Evolutionary conservation across 2,329 filamentous ascomycete genomes (phyloP), one percentile per base, ranked within the genome.

Genomic region (Anthostomella pinea): DNA sequence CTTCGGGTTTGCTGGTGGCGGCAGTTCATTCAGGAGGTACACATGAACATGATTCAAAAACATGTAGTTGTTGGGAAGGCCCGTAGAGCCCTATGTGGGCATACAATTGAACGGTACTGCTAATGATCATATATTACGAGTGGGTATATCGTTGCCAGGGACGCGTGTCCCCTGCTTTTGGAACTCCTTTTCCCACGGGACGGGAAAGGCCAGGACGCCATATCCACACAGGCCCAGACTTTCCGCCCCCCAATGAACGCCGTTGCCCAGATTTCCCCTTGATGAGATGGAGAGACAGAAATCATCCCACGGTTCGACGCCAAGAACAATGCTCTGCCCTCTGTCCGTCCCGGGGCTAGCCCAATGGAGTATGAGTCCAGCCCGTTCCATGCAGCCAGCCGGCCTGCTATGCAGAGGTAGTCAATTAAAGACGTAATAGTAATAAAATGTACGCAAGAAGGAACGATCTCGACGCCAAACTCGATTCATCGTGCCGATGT

Each of bases 141-240:
- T 48, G 47, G 47, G 47, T 50, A 50, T 50, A 50, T 33, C 16
- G 45, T 49, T 44, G 33, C 33, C 36, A 39, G 33, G 43, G 41
- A 49, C 46, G 43, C 46, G 46, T 47, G 46, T 45, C 43, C 41
- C 34, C n/a, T n/a, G n/a, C 24, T 26, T 26, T 26, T 26, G 6
- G 24, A 26, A 29, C 27, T 5, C 15, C 27, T 29, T 29, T 29
- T 39, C 30, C 31, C 35, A 8, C 20, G 11, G 24, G 7, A 7
- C 11, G 7, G 21, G 7, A 7, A 11, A 22, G 7, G 21, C 7
- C 7, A 22, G 21, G 21, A 22, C 21, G 7, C 21, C 7, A n/a
- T n/a, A n/a, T n/a, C n/a, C n/a, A n/a, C n/a, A n/a, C n/a, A n/a
- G n/a, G n/a, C n/a, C n/a, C n/a, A n/a, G n/a, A n/a, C n/a, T n/a